Conservation (phyloP, 345 rosid genomes). For the Sonneratia alba region DNA sequence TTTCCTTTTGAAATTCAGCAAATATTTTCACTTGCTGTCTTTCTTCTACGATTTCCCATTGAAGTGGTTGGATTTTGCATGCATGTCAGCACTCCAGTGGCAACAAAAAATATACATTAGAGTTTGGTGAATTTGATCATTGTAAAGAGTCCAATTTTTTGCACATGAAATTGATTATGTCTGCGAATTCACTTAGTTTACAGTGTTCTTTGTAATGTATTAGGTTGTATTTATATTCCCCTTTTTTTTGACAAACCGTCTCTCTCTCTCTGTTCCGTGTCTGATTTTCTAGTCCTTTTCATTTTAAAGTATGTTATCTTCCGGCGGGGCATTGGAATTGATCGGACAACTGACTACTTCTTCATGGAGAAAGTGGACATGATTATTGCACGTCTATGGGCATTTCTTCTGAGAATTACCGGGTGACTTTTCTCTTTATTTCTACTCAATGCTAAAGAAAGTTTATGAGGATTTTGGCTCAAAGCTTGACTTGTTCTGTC, state of each 20-base stretch:
- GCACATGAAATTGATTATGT: not conserved
- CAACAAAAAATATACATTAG: too few relatives aligned
- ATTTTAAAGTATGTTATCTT: constrained; percentile 66
- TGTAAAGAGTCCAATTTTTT: not conserved
- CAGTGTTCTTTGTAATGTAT: not conserved
- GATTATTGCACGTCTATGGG: constrained; percentile 73
- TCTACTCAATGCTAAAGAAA: not conserved
- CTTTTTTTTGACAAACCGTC: not conserved
- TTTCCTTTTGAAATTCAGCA: not conserved
- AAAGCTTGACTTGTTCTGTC: not conserved
- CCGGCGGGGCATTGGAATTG: constrained; percentile 88
- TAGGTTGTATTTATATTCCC: not conserved
- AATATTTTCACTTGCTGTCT: not conserved
- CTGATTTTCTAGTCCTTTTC: constrained; percentile 4
- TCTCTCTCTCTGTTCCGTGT: not conserved
- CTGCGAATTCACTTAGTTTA: not conserved
- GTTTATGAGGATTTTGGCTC: not conserved
- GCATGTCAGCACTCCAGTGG: too few relatives aligned
- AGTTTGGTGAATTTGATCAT: not conserved
- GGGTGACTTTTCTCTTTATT: constrained; percentile 32
- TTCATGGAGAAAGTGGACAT: constrained; percentile 79
- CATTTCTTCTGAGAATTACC: constrained; percentile 47
- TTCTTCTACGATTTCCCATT: not conserved
- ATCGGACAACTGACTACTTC: constrained; percentile 68
- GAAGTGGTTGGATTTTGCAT: not conserved